A percentile compares a stretch with the other conserved stretches of the same genome.
These are phyloP conservation scores for Colletotrichum horii DNA, from an alignment of 2,329 filamentous ascomycete species.

Conservation along the genomic window DNA sequence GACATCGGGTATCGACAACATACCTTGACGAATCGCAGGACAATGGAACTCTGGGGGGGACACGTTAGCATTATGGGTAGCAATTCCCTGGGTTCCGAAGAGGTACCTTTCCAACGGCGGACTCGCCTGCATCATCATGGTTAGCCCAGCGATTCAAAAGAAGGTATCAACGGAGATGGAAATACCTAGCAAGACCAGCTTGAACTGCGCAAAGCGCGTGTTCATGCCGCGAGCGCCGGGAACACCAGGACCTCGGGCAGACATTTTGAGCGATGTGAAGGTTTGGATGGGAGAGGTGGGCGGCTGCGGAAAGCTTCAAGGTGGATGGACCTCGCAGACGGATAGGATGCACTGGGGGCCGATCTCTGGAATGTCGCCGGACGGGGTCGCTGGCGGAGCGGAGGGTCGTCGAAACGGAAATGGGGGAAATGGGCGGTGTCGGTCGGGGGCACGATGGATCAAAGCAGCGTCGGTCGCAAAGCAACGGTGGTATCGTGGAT, in stretches of 20 bases:
- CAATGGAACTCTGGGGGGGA: slow-evolving; percentile 81
- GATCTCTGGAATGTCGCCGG: slow-evolving; percentile 2
- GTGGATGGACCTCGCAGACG: not conserved
- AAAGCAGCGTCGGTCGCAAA: not conserved
- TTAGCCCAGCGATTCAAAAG: slow-evolving; percentile 11
- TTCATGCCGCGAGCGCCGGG: slow-evolving; percentile 67
- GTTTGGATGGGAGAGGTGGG: slow-evolving; percentile 26
- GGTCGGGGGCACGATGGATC: not conserved
- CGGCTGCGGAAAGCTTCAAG: not conserved
- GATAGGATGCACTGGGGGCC: not conserved
- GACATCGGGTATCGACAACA: slow-evolving; percentile 28
- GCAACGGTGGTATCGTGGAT: slow-evolving; percentile 1
- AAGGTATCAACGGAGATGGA: slow-evolving; percentile 15
- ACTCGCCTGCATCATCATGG: slow-evolving; percentile 74
- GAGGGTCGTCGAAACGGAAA: not conserved
- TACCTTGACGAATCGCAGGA: slow-evolving; percentile 98
- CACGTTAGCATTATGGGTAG: slow-evolving; percentile 21
- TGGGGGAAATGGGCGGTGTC: not conserved
- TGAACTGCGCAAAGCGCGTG: slow-evolving; percentile 98
- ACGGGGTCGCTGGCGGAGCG: not conserved
- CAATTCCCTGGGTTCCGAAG: not conserved
- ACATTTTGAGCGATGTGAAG: slow-evolving; percentile 65
- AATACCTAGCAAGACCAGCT: slow-evolving; percentile 94
- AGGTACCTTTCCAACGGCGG: slow-evolving; percentile 93
- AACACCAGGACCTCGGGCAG: slow-evolving; percentile 68